Percentiles rank a stretch among this genome's conserved stretches.
phyloP scores from a whole-genome alignment of 148 eudicot genomes.

The Rhododendron simsii region DNA sequence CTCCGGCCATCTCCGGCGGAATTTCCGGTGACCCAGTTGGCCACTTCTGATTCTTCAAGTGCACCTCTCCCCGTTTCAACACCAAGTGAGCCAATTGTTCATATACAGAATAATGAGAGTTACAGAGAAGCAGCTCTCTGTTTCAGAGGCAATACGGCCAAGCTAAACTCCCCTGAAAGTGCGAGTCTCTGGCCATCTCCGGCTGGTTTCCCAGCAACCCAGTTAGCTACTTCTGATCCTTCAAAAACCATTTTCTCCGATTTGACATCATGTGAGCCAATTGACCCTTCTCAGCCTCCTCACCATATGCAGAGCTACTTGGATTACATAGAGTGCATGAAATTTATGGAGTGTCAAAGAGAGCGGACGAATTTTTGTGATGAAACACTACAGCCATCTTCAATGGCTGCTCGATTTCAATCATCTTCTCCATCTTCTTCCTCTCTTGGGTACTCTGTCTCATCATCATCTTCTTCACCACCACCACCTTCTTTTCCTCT shows the following conservation, averaged over 20 bases:
- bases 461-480: not conserved
- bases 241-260: not conserved
- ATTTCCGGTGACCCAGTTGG: not conserved
- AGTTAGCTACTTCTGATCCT: not conserved
- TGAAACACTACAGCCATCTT: not conserved
- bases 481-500: not conserved
- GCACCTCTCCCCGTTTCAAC: not conserved
- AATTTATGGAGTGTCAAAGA: not conserved
- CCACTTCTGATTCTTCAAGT: not conserved
- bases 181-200: conserved; percentile 19
- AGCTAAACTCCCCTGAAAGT: conserved; percentile 70
- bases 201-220: not conserved
- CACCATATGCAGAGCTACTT: not conserved
- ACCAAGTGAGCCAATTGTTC: not conserved
- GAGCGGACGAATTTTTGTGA: not conserved
- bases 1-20: not conserved
- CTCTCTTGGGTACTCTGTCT: not conserved
- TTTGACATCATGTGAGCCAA: not conserved
- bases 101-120: not conserved
- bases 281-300: not conserved
- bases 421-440: not conserved
- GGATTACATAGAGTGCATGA: not conserved
- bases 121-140: conserved; percentile 43
- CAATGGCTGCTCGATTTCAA: not conserved
- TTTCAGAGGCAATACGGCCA: conserved; percentile 66